Evolutionary conservation across 345 rosid genomes (phyloP), one percentile per base, ranked within the genome.

Genomic region (Viola odorata): DNA sequence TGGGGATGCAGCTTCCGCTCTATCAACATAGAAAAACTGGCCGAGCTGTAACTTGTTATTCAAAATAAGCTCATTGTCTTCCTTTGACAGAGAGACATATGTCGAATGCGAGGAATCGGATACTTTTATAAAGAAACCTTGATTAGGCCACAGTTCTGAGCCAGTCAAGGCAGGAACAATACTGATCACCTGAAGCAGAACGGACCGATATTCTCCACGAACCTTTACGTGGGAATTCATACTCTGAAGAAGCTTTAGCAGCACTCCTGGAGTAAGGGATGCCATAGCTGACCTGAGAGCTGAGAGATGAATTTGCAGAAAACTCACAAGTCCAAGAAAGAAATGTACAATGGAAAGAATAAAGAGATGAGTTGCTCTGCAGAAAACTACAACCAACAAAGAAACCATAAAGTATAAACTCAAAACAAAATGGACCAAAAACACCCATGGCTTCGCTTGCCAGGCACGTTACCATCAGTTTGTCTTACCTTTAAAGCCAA

Each of bases 61-160:
- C 82, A 92, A 41, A 67, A 87, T 87, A 5, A 89, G 88, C 45
- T 89, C 96, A 47, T 80, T 89, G 79, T 87, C 98, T 68, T 92
- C 91, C 55, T 75, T 77, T 3, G 82, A 83, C 17, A 89, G 57
- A 9, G 97, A 84, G 53, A 80, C 85, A 5, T 92, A 92, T 0
- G 97, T 84, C 3, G 98, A 87, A 68, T 92, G 98, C 7, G 96
- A 87, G 9, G 96, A 89, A 65, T 92, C 98, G 0, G 96, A 92
- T 7, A 89, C 88, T 81, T 92, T 87, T 61, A 92, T 71, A 72
- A 89, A 92, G 76, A 89, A 92, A 7, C 96, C 98, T 64, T 84
- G 94, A 69, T 92, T 89, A 0, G 98, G 98, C 91, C 96, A 92
- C 58, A 89, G 80, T 61, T 89, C 96, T 17, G 88, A 82, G 61